phyloP scores from a whole-genome alignment of 1,284 basidiomycete genomes.

The Ganoderma resinaceum region DNA sequence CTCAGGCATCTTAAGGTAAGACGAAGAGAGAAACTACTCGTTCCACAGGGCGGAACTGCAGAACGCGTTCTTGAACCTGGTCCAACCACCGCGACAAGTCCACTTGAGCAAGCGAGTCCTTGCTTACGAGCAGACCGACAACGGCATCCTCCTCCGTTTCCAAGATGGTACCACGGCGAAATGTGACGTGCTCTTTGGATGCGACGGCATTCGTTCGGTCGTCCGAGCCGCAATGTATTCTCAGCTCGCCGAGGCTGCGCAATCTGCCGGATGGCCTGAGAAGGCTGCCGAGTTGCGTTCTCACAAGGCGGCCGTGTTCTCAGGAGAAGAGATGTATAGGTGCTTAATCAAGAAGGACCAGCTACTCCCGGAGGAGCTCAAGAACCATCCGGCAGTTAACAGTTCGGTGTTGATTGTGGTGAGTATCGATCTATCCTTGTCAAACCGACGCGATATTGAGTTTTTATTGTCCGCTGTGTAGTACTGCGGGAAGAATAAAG shows the following conservation, averaged over 20 bases:
- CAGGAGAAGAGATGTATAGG: constrained; percentile 11
- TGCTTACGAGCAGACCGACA: constrained; percentile 48
- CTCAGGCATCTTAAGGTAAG: background rate
- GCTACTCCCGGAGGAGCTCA: constrained; percentile 1
- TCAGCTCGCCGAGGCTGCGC: constrained; percentile 20
- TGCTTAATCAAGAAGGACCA: constrained; percentile 7
- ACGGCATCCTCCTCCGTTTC: constrained; percentile 49
- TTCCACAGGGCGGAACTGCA: constrained; percentile 63
- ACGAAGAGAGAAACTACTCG: constrained; percentile 48
- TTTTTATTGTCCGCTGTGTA: constrained; percentile 6
- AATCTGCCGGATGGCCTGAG: constrained; percentile 25
- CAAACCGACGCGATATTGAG: background rate
- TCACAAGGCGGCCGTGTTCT: constrained; percentile 8
- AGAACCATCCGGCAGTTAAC: constrained; percentile 5
- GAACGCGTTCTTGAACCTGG: constrained; percentile 49
- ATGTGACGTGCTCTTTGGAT: constrained; percentile 58
- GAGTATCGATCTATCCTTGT: background rate
- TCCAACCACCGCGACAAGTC: constrained; percentile 47
- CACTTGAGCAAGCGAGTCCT: constrained; percentile 56
- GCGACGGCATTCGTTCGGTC: constrained; percentile 57
- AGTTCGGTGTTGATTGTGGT: constrained; percentile 2
- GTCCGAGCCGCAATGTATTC: constrained; percentile 34
- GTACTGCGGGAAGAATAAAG: constrained; percentile 40
- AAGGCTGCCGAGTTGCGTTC: constrained; percentile 2
- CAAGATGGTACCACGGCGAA: constrained; percentile 52